A percentile compares a stretch with the other conserved stretches of the same genome.
These are phyloP conservation scores for Sinapis alba DNA, from an alignment of 441 rosid genomes.

Conservation along the genomic window DNA sequence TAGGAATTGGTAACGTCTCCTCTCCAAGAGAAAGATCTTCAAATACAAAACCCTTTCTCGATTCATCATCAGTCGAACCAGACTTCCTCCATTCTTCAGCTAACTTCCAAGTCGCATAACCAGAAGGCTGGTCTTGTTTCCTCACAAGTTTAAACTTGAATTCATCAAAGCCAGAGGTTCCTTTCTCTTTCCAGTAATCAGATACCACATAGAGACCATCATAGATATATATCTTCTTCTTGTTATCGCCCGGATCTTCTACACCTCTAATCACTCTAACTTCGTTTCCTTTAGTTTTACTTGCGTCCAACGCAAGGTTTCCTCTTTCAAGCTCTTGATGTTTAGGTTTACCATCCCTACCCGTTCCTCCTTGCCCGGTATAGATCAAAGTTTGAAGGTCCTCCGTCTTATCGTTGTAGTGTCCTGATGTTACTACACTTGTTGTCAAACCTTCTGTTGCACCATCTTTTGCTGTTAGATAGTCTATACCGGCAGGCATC, in stretches of 20 bases:
- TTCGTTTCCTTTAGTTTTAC: not conserved
- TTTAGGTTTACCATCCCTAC: conserved; percentile 27
- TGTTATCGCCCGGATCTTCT: not conserved
- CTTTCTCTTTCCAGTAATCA: conserved; percentile 59
- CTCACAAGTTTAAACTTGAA: conserved; percentile 61
- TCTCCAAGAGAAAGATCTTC: conserved; percentile 41
- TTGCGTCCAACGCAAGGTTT: not conserved
- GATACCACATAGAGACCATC: conserved; percentile 68
- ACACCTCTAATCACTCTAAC: not conserved
- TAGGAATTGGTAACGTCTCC: conserved; percentile 40
- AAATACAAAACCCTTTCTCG: conserved; percentile 23
- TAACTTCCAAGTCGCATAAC: conserved; percentile 59
- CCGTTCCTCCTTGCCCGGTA: conserved; percentile 24
- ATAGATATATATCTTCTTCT: conserved; percentile 25
- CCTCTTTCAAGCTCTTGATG: not conserved
- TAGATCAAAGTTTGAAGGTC: conserved; percentile 55
- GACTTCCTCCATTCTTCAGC: conserved; percentile 49
- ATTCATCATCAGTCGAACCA: conserved; percentile 6
- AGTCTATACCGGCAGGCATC: conserved; percentile 76
- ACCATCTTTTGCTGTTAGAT: conserved; percentile 40
- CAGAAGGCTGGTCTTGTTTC: conserved; percentile 59
- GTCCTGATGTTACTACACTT: conserved; percentile 70
- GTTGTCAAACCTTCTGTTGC: conserved; percentile 40
- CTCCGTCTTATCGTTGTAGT: conserved; percentile 58
- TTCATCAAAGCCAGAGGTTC: conserved; percentile 43